Conservation (phyloP, 768 basidiomycete genomes). For the Lactarius hengduanensis region DNA sequence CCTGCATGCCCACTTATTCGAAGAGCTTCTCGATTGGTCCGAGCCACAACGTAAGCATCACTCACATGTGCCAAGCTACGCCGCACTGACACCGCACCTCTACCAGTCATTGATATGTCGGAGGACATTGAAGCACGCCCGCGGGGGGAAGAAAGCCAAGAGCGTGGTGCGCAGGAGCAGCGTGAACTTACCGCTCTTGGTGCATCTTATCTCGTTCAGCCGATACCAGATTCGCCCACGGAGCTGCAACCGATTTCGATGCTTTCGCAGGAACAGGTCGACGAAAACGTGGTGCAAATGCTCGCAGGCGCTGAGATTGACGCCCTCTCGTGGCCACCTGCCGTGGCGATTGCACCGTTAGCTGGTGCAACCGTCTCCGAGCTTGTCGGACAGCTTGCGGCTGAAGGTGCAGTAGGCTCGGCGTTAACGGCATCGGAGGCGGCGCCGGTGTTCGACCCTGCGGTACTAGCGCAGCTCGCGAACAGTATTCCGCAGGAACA, state of each 20-base stretch:
- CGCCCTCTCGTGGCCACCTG: conserved; percentile 55
- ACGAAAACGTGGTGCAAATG: conserved; percentile 62
- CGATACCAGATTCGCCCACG: conserved; percentile 76
- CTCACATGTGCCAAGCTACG: conserved; percentile 17
- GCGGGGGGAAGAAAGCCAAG: conserved; percentile 67
- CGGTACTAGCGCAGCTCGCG: conserved; percentile 19
- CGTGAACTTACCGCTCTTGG: conserved; percentile 75
- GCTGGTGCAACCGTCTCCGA: conserved; percentile 59
- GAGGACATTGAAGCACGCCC: conserved; percentile 49
- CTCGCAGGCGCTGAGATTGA: conserved; percentile 68
- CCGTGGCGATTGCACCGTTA: conserved; percentile 30
- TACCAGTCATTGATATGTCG: conserved; percentile 61
- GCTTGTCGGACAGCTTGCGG: conserved; percentile 62
- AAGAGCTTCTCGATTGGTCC: conserved; percentile 83
- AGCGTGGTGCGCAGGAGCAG: conserved; percentile 68
- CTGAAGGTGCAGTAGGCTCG: conserved; percentile 35
- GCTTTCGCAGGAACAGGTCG: conserved; percentile 60
- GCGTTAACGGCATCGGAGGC: conserved; percentile 37
- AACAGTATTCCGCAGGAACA: conserved; percentile 29
- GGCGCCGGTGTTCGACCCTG: conserved; percentile 34
- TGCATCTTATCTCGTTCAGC: conserved; percentile 69
- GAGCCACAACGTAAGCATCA: conserved; percentile 71
- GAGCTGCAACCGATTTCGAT: conserved; percentile 60
- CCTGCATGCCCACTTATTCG: conserved; percentile 77
- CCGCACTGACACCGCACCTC: conserved; percentile 31